phyloP scores from a whole-genome alignment of 148 eudicot genomes.

The Camellia granthamiana region DNA sequence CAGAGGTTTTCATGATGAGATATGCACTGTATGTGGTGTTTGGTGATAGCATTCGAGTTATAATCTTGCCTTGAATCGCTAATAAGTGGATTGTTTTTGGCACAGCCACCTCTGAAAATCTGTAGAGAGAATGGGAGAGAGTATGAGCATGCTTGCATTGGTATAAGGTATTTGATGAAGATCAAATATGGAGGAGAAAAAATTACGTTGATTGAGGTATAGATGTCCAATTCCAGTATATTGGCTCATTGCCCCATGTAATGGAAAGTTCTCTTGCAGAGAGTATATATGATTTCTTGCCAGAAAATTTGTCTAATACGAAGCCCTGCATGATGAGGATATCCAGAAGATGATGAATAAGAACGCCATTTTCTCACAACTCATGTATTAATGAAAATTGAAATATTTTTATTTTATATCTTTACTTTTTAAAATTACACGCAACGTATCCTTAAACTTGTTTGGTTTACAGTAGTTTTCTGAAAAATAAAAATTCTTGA shows the following conservation, averaged over 20 bases:
- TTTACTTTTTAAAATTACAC: too few species aligned
- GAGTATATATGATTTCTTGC: constrained; percentile 46
- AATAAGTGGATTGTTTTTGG: neutral
- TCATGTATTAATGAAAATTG: too few species aligned
- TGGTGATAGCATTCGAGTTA: too few species aligned
- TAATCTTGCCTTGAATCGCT: too few species aligned
- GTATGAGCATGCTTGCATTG: too few species aligned
- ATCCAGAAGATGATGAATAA: neutral
- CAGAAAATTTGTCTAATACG: constrained; percentile 37
- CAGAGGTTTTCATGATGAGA: constrained; percentile 10
- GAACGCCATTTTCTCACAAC: too few species aligned
- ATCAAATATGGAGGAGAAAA: neutral
- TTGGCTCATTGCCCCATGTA: constrained; percentile 33
- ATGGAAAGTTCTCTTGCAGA: constrained; percentile 53
- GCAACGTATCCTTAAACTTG: too few species aligned
- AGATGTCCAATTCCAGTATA: constrained; percentile 56
- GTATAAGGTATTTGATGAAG: too few species aligned
- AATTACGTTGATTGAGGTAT: constrained; percentile 46
- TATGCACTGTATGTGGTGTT: constrained; percentile 2
- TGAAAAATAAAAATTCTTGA: too few species aligned
- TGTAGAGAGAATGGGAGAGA: neutral
- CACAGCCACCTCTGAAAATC: constrained; percentile 12
- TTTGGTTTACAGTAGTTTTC: too few species aligned
- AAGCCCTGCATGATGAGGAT: constrained; percentile 35
- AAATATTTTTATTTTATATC: too few species aligned